Evolutionary conservation across 306 rosid genomes (phyloP).

Genomic region (Quercus alba): DNA sequence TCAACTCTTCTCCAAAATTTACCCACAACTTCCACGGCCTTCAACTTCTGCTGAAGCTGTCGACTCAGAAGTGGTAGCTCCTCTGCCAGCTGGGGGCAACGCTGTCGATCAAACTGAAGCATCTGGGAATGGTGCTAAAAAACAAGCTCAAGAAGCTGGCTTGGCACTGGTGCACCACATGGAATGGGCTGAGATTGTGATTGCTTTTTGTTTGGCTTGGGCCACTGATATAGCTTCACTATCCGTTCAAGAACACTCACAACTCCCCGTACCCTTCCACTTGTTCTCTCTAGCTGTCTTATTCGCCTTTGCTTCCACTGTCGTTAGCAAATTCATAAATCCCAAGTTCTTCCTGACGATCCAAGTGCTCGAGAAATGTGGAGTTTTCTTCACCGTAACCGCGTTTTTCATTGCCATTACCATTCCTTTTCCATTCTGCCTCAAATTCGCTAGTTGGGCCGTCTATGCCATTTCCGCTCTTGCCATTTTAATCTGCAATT

Average conservation of each 20-base stretch:
- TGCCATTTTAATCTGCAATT: rapidly evolving
- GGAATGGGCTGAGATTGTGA: background rate
- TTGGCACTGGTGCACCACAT: background rate
- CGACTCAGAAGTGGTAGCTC: too few species aligned
- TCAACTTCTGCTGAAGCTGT: too few species aligned
- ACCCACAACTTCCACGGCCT: too few species aligned
- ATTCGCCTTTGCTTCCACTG: too few species aligned
- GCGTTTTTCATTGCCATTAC: background rate
- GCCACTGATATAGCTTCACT: background rate
- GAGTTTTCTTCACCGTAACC: background rate
- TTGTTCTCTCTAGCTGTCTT: too few species aligned
- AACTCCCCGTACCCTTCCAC: background rate
- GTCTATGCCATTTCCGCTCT: background rate
- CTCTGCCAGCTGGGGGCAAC: too few species aligned
- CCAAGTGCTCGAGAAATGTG: background rate
- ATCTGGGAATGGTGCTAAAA: background rate
- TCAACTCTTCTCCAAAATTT: too few species aligned
- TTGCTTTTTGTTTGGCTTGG: background rate
- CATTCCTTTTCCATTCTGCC: background rate
- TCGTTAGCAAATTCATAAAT: background rate
- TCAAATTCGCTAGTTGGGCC: background rate
- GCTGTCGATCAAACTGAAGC: too few species aligned
- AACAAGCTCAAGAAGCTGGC: background rate
- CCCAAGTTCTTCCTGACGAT: background rate
- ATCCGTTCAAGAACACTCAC: background rate